These are phyloP conservation scores for Myotisia sp. DNA, from an alignment of 2,329 filamentous ascomycete species.

Conservation along the genomic window DNA sequence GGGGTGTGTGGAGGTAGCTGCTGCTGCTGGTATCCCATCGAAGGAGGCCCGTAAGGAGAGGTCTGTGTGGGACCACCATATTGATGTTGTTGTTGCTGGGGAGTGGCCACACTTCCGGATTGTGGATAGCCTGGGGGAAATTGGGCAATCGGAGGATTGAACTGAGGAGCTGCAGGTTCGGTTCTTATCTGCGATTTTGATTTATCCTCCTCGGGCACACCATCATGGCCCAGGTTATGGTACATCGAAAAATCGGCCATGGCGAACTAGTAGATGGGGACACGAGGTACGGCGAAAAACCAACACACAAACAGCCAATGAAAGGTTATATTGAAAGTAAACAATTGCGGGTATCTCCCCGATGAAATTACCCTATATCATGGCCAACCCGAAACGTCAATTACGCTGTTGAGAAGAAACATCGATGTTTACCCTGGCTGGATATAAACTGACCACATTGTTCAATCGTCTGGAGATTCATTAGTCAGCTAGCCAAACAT, in stretches of 20 bases:
- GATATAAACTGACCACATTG: slow-evolving; percentile 4
- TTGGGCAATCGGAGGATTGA: slow-evolving; percentile 29
- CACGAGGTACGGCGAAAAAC: neutral
- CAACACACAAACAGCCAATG: neutral
- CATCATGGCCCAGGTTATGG: slow-evolving; percentile 24
- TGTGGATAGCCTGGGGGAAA: slow-evolving; percentile 24
- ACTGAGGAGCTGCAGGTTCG: slow-evolving; percentile 42
- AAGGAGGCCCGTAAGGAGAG: slow-evolving; percentile 9
- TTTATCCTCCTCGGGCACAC: slow-evolving; percentile 35
- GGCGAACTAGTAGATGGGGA: neutral
- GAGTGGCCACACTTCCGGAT: slow-evolving; percentile 17
- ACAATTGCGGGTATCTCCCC: slow-evolving; percentile 7
- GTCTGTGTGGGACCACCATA: slow-evolving; percentile 9
- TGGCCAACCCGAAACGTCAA: slow-evolving; percentile 5
- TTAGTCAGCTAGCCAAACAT: no score
- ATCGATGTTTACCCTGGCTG: neutral
- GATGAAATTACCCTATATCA: slow-evolving; percentile 8
- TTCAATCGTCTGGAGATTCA: no score
- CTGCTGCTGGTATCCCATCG: slow-evolving; percentile 9
- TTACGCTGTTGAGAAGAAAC: neutral
- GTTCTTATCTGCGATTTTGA: slow-evolving; percentile 39
- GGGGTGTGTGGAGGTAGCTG: neutral
- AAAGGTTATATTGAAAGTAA: neutral
- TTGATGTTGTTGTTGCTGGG: slow-evolving; percentile 10
- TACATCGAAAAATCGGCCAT: slow-evolving; percentile 33